phyloP scores from a whole-genome alignment of 345 rosid species.

The Syzygium jambos region DNA sequence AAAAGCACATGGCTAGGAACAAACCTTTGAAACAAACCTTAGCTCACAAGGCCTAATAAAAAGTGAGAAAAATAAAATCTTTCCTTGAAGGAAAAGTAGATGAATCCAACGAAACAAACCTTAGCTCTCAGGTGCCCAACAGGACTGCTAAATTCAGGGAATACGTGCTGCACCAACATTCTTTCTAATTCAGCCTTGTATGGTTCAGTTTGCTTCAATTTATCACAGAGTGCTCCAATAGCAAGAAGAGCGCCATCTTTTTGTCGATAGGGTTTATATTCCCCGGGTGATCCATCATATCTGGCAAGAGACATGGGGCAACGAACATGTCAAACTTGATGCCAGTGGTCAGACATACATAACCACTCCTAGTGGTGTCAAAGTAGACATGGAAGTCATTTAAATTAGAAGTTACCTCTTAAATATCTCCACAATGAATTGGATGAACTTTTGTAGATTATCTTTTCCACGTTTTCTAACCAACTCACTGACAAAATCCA shows the following conservation, averaged over 20 bases:
- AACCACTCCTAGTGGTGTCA: background rate
- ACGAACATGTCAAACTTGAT: background rate
- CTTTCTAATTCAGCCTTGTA: conserved; percentile 85
- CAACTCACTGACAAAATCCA: conserved; percentile 97
- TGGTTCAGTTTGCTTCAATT: conserved; percentile 90
- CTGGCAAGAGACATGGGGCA: conserved; percentile 17
- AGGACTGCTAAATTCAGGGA: conserved; percentile 92
- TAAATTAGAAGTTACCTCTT: conserved; percentile 42
- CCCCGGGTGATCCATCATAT: conserved; percentile 67
- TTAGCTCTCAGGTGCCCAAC: conserved; percentile 97
- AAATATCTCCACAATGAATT: conserved; percentile 68
- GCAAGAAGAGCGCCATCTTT: conserved; percentile 99
- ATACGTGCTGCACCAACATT: conserved; percentile 95
- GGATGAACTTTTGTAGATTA: conserved; percentile 87
- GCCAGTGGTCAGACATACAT: background rate
- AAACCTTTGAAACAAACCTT: background rate
- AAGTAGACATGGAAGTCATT: background rate
- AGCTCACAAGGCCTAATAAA: background rate
- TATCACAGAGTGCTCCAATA: conserved; percentile 97
- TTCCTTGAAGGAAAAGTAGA: background rate
- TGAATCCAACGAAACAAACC: conserved; percentile 34
- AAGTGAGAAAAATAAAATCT: background rate
- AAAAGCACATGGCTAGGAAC: background rate
- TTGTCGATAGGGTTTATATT: conserved; percentile 75
- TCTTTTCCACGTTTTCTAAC: conserved; percentile 93